phyloP scores from a whole-genome alignment of 768 basidiomycete genomes.

The Sistotremastrum niveocremeum region DNA sequence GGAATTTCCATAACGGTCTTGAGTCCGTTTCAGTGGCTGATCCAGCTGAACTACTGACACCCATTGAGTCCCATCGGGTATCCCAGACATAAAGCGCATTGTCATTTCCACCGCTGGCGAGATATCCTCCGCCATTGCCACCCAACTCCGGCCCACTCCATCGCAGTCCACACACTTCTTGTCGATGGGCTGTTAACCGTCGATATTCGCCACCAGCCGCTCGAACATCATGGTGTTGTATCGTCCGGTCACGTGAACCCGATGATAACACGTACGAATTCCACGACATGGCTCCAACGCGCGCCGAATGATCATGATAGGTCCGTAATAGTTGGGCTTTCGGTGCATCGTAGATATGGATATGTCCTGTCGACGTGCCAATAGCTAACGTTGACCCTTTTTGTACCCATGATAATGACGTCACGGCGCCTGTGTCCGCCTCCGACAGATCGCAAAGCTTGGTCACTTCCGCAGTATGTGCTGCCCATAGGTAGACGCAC shows the following conservation, averaged over 20 bases:
- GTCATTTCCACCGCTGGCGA: slow-evolving; percentile 95
- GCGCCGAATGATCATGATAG: slow-evolving; percentile 77
- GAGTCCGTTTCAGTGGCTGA: slow-evolving; percentile 11
- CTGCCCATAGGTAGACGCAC: slow-evolving; percentile 96
- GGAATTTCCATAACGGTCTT: slow-evolving; percentile 82
- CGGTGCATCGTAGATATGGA: slow-evolving; percentile 89
- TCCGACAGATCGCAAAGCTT: slow-evolving; percentile 72
- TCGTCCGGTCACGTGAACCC: slow-evolving; percentile 81
- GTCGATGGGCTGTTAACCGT: slow-evolving; percentile 34
- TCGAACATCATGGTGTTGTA: slow-evolving; percentile 88
- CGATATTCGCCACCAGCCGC: slow-evolving; percentile 33
- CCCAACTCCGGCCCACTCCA: slow-evolving; percentile 58
- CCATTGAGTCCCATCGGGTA: slow-evolving; percentile 38
- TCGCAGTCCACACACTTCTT: slow-evolving; percentile 92
- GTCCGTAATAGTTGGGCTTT: slow-evolving; percentile 64
- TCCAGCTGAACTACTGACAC: slow-evolving; percentile 8
- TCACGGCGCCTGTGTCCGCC: slow-evolving; percentile 54
- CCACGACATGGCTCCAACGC: slow-evolving; percentile 93
- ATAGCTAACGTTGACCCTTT: slow-evolving; percentile 79
- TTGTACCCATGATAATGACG: slow-evolving; percentile 90
- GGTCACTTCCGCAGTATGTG: slow-evolving; percentile 82
- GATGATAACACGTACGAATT: slow-evolving; percentile 78
- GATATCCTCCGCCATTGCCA: slow-evolving; percentile 32
- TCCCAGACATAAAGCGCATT: slow-evolving; percentile 99
- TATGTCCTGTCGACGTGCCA: slow-evolving; percentile 76